Evolutionary conservation across 768 basidiomycete species (phyloP).

Genomic region (Agaricus bisporus): DNA sequence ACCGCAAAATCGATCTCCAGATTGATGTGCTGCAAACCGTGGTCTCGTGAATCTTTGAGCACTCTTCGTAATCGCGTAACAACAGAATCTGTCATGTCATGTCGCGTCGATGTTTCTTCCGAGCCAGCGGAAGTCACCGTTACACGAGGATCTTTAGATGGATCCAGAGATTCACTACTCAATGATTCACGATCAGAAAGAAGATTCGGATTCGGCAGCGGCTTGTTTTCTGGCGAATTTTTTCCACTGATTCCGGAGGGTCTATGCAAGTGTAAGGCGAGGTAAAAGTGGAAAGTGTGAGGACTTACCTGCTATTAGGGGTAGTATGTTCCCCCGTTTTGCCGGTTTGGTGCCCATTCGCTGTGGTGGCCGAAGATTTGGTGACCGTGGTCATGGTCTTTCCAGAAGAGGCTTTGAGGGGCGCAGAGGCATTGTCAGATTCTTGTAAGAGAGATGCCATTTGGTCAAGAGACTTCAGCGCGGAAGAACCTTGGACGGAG

Average conservation of each 20-base stretch:
- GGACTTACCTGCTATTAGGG: not conserved
- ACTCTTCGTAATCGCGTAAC: constrained; percentile 53
- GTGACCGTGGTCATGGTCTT: constrained; percentile 19
- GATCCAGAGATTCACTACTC: not conserved
- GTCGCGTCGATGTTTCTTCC: constrained; percentile 11
- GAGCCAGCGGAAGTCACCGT: not conserved
- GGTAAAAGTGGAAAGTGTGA: not conserved
- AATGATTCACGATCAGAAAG: not conserved
- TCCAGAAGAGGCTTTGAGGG: constrained; percentile 27
- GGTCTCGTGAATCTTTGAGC: constrained; percentile 51
- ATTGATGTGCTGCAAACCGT: constrained; percentile 53
- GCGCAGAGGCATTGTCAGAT: constrained; percentile 21
- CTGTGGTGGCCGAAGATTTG: not conserved
- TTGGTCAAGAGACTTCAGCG: constrained; percentile 40
- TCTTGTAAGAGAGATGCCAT: constrained; percentile 39
- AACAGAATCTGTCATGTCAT: constrained; percentile 40
- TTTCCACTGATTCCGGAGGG: not conserved
- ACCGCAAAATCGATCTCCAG: constrained; percentile 74
- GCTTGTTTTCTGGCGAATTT: constrained; percentile 1
- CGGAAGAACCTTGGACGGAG: constrained; percentile 46
- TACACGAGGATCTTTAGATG: not conserved
- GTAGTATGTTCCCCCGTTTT: not conserved
- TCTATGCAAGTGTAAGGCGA: not conserved
- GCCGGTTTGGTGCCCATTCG: not conserved
- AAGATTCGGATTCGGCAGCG: not conserved